phyloP scores from a whole-genome alignment of 176 grass and related monocot species.

The Aegilops speltoides region DNA sequence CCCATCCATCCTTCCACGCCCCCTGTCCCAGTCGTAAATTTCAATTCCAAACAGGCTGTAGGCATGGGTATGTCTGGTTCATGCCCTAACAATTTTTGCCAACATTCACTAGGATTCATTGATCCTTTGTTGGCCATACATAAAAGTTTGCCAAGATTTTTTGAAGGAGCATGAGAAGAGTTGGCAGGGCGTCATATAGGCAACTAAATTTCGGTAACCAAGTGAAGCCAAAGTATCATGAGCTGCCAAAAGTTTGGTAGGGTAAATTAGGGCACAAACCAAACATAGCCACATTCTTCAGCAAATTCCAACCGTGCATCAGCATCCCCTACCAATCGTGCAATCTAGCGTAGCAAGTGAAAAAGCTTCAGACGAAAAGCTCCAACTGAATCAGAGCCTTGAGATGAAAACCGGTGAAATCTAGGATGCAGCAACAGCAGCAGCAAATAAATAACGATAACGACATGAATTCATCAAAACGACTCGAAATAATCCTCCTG shows the following conservation, averaged over 20 bases:
- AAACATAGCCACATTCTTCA: not conserved
- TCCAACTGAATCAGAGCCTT: not conserved
- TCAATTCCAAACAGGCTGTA: no score
- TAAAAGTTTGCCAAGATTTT: not conserved
- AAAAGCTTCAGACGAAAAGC: not conserved
- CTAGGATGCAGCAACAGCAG: not conserved
- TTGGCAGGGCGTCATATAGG: not conserved
- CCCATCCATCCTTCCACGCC: no score
- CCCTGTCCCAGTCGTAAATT: no score
- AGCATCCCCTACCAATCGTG: not conserved
- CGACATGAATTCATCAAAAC: not conserved
- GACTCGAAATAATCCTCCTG: conserved; percentile 30
- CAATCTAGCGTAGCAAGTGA: not conserved
- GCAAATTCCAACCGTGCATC: not conserved
- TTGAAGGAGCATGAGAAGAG: no score
- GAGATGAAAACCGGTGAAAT: not conserved
- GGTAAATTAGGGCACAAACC: not conserved
- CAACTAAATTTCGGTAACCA: not conserved
- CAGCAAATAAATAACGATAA: not conserved
- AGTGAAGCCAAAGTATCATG: no score
- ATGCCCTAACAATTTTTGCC: no score
- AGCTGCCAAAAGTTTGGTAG: no score
- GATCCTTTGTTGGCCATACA: not conserved
- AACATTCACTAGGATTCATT: not conserved
- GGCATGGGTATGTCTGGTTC: no score